phyloP scores from a whole-genome alignment of 257 asterid species.

The Solanum appendiculatum region DNA sequence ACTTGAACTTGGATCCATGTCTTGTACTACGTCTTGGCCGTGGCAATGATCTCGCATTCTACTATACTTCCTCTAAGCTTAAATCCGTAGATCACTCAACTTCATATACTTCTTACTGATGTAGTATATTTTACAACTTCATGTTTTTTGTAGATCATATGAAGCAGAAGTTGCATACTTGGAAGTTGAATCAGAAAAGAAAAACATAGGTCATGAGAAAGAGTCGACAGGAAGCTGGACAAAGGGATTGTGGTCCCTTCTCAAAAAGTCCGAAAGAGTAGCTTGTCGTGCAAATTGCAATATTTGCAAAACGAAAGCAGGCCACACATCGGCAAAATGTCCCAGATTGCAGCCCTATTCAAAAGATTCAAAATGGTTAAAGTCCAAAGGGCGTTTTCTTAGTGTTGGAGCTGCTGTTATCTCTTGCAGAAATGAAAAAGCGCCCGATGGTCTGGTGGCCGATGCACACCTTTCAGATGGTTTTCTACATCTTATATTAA shows the following conservation, averaged over 20 bases:
- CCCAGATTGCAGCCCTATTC: slow-evolving; percentile 20
- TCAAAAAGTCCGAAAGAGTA: slow-evolving; percentile 27
- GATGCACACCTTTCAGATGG: slow-evolving; percentile 99
- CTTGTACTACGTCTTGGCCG: background rate
- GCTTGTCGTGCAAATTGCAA: slow-evolving; percentile 69
- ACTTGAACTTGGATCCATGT: background rate
- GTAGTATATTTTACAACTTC: background rate
- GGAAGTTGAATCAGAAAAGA: slow-evolving; percentile 49
- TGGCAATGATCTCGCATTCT: background rate
- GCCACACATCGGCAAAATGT: slow-evolving; percentile 13
- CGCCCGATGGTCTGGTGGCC: slow-evolving; percentile 94
- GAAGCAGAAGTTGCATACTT: slow-evolving; percentile 89
- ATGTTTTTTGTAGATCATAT: slow-evolving; percentile 44
- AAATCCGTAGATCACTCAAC: background rate
- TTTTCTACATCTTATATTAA: slow-evolving; percentile 66
- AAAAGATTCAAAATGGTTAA: slow-evolving; percentile 58
- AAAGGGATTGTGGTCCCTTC: slow-evolving; percentile 30
- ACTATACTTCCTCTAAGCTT: background rate
- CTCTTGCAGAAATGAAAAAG: slow-evolving; percentile 90
- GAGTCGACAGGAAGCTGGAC: slow-evolving; percentile 24
- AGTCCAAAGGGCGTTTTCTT: slow-evolving; percentile 60
- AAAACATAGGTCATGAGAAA: slow-evolving; percentile 18
- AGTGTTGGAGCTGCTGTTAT: slow-evolving; percentile 93
- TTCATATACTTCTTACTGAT: background rate
- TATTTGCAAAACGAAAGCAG: slow-evolving; percentile 46